These are phyloP conservation scores for Dissophora globulifera DNA, from an alignment of 192 early-diverging fungal genomes.

Conservation along the genomic window DNA sequence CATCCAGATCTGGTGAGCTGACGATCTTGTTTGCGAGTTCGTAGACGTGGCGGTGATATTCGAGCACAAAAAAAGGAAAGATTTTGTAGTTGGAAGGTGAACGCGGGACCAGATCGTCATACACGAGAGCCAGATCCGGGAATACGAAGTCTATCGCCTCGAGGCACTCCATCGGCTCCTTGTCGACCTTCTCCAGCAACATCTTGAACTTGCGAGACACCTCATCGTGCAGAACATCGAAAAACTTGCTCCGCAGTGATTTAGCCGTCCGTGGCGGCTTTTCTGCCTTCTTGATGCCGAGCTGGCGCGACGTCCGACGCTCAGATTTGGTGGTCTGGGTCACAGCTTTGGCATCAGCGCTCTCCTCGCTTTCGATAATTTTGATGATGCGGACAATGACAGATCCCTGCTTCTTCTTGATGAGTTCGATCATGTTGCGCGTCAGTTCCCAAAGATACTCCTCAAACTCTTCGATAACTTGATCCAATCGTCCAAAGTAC, in stretches of 20 bases:
- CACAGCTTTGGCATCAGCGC: conserved; percentile 80
- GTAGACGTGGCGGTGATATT: conserved; percentile 95
- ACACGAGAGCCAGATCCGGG: conserved; percentile 88
- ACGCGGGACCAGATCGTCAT: conserved; percentile 86
- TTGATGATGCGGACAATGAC: conserved; percentile 92
- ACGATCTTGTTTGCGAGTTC: conserved; percentile 81
- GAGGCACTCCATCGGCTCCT: conserved; percentile 69
- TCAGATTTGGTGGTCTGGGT: conserved; percentile 52
- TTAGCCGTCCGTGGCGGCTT: conserved; percentile 68
- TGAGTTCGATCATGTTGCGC: conserved; percentile 81
- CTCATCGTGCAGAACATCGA: conserved; percentile 77
- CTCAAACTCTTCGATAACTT: conserved; percentile 85
- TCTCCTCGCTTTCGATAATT: conserved; percentile 94
- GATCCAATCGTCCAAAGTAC: conserved; percentile 89
- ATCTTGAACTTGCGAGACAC: conserved; percentile 74
- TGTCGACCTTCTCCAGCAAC: conserved; percentile 69
- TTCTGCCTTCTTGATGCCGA: conserved; percentile 59
- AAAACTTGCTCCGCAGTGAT: conserved; percentile 81
- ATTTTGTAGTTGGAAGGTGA: conserved; percentile 94
- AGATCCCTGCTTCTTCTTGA: conserved; percentile 71
- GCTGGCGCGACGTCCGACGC: conserved; percentile 57
- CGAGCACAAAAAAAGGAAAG: conserved; percentile 94
- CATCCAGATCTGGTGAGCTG: conserved; percentile 76
- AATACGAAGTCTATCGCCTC: conserved; percentile 84
- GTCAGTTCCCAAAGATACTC: conserved; percentile 88